A percentile compares a stretch with the other conserved stretches of the same genome.
Evolutionary conservation across 2,329 filamentous ascomycete genomes (phyloP).

Genomic region (Blastomyces silverae): DNA sequence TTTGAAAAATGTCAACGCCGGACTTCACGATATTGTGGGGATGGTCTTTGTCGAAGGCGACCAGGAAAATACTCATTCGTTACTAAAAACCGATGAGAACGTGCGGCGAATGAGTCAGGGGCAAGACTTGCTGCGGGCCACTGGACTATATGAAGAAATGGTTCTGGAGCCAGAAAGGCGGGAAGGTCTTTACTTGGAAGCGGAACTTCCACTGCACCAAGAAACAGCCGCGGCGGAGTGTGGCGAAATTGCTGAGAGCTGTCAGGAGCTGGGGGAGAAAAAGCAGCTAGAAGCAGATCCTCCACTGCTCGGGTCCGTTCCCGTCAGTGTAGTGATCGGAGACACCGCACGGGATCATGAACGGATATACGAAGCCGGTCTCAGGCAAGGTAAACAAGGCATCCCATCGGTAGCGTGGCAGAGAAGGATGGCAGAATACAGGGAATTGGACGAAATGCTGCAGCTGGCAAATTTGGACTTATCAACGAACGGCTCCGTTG

Average conservation of each 20-base stretch:
- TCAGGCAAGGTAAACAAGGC: not conserved
- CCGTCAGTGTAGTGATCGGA: slow-evolving; percentile 9
- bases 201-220: not conserved
- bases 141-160: not conserved
- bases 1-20: slow-evolving; percentile 5
- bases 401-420: not conserved
- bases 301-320: slow-evolving; percentile 6
- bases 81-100: not conserved
- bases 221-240: slow-evolving; percentile 4
- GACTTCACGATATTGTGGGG: not conserved
- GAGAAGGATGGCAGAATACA: not conserved
- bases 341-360: not conserved
- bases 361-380: slow-evolving; percentile 1
- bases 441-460: slow-evolving; percentile 3
- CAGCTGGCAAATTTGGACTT: slow-evolving; percentile 1
- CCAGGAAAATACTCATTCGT: not conserved
- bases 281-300: slow-evolving; percentile 9
- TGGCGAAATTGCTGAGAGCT: not conserved
- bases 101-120: not conserved
- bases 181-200: not conserved
- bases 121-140: not conserved
- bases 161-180: not conserved
- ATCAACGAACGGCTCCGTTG: not conserved
- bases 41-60: slow-evolving; percentile 9
- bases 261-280: slow-evolving; percentile 3